Evolutionary conservation across 2,329 filamentous ascomycete genomes (phyloP), one percentile per base, ranked within the genome.

Genomic region (Ophiostoma himal-ulmi): DNA sequence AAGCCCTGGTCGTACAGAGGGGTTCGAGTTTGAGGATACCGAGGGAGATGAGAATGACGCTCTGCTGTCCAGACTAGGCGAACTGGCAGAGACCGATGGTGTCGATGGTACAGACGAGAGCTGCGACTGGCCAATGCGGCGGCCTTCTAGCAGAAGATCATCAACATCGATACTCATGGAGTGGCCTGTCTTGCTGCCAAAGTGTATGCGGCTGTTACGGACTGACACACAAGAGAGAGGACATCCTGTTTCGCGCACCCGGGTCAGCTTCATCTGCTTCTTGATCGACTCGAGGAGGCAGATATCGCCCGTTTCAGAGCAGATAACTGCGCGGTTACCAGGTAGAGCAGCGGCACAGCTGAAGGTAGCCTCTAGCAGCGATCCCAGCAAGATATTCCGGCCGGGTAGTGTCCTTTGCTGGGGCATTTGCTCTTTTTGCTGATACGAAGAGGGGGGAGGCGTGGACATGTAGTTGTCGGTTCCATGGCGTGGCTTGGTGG

Each of bases 281-380:
- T 86, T 88, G 41, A 85, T 86, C 74, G 96, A 91, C 73, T 97
- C 91, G 41, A 97, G 83, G 39, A 96, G 82, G 78, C 94, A 98
- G n/a, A 99, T 83, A 76, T 96, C 91, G 37, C 95, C 95, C 71
- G 88, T 87, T 76, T 97, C 94, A 3, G 94, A 92, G 80, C 93
- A 95, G 60, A 98, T 83, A 57, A 98, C 86, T 22, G 93, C 90
- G 75, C 89, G 91, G 60, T 85, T 86, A 48, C 91, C 87, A 52
- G 91, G 89, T 44, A 97, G 86, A 20, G 87, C 83, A 20, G 89
- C 86, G 5, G 93, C 88, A 73, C 91, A 92, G 22, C 89, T 92
- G 76, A 99, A 98, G 0, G 89, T 94, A 8, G 89, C 88, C 72
- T 98, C 94, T 5, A 94, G 86, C 72, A 99, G 82, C 14, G 88